These are phyloP conservation scores for Silene latifolia DNA, from an alignment of 148 eudicot genomes.

Conservation along the genomic window DNA sequence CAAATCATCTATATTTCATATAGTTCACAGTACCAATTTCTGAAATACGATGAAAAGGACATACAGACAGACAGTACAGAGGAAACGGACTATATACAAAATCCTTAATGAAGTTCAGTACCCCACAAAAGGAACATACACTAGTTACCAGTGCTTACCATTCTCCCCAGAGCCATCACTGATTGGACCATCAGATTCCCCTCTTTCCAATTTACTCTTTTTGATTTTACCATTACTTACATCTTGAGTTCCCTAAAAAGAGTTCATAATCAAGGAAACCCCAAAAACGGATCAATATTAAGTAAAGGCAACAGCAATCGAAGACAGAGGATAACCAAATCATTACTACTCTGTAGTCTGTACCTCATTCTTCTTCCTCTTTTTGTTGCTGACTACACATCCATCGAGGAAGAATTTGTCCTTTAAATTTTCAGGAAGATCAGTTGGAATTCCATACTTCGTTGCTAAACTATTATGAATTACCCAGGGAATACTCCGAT, in stretches of 20 bases:
- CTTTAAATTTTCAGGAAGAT: conserved; percentile 67
- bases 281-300: background rate
- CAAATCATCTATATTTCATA: background rate
- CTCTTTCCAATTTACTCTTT: conserved; percentile 29
- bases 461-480: conserved; percentile 70
- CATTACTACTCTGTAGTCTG: conserved; percentile 12
- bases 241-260: conserved; percentile 32
- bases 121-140: conserved; percentile 2
- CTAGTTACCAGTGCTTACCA: conserved; percentile 10
- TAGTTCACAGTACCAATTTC: background rate
- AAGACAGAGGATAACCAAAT: background rate
- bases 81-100: background rate
- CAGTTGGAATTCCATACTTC: conserved; percentile 71
- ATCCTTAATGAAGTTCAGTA: background rate
- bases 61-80: background rate
- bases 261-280: conserved; percentile 9
- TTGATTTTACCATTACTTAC: conserved; percentile 33
- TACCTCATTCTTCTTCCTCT: conserved; percentile 62
- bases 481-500: conserved; percentile 88
- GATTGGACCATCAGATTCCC: conserved; percentile 22
- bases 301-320: conserved; percentile 4
- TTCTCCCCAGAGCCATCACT: conserved; percentile 16
- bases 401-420: conserved; percentile 50
- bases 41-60: background rate
- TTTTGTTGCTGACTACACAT: conserved; percentile 47